Base-by-base conservation (phyloP, 495 filamentous ascomycete species). In the Neurospora sp. region DNA sequence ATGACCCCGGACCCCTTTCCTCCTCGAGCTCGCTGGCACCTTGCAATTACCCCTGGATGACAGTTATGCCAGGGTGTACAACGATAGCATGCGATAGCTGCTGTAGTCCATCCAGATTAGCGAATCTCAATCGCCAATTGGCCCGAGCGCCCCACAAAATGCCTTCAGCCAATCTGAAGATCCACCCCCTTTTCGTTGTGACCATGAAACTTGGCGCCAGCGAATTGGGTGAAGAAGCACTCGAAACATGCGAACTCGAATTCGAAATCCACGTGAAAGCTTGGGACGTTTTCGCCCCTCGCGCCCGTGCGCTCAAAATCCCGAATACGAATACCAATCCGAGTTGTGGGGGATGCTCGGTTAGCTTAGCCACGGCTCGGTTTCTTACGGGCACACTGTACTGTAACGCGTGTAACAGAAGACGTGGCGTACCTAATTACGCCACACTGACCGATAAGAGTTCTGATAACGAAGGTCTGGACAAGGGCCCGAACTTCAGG, bases 251-350 rank as follows among this genome's bases (percentile, higher is more conserved):
- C 53, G 53, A 70, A 71, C 68, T 20, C 72, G 69, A 73, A 73
- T 65, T 65, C 72, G 68, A 73, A 46, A 42, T 68, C 69, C 20
- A 39, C 18, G 31, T 65, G 41, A 42, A 65, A 35, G 53, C 27
- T 65, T 27, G 12, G 53, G 53, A 65, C 14, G 27, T 27, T 65
- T 27, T 65, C 53, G 53, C 53, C 53, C 53, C 53, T 35, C 27
- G 41, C 12, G 38, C 27, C 39, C 61, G 38, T 38, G 53, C 31
- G 10, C 53, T 16, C 37, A 18, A 12, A 12, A 38, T 44, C 18
- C 41, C 72, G 72, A 73, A 73, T 73, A 73, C 72, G 72, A 73
- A 73, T 71, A 41, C 44, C 41, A 39, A 31, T 11, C 35, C 59
- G 59, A 65, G 14, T 18, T 31, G 53, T 35, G 53, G 27, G 27